A percentile compares a stretch with the other conserved stretches of the same genome.
Conservation (phyloP, 2,329 filamentous ascomycete species). For the Sordariomycetes sp. region DNA sequence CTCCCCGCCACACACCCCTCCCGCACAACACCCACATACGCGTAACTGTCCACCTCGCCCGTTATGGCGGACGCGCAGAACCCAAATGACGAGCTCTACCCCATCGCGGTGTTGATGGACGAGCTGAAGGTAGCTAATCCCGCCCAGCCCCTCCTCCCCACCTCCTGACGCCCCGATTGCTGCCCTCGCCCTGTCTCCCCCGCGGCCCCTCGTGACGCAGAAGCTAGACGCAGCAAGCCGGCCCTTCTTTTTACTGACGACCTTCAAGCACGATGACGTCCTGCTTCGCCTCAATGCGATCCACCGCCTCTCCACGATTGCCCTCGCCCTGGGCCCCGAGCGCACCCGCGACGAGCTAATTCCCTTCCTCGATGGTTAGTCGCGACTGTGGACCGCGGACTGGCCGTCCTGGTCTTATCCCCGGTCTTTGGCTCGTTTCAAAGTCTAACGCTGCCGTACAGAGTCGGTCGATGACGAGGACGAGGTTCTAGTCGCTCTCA, state of each 20-base stretch:
- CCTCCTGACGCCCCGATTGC: slow-evolving; percentile 10
- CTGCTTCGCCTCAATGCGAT: slow-evolving; percentile 96
- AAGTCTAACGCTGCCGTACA: slow-evolving; percentile 26
- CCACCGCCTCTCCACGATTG: slow-evolving; percentile 94
- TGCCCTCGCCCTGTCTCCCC: slow-evolving; percentile 6
- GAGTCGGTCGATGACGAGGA: slow-evolving; percentile 99
- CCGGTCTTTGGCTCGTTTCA: background rate
- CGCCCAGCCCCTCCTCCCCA: slow-evolving; percentile 4
- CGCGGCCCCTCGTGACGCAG: slow-evolving; percentile 3
- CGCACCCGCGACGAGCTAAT: slow-evolving; percentile 97
- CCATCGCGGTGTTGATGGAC: slow-evolving; percentile 98
- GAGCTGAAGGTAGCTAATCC: slow-evolving; percentile 72
- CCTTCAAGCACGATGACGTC: slow-evolving; percentile 87
- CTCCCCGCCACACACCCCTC: background rate
- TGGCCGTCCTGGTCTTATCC: background rate
- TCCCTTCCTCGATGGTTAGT: slow-evolving; percentile 94
- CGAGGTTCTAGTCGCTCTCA: slow-evolving; percentile 91
- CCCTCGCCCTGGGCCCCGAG: slow-evolving; percentile 87
- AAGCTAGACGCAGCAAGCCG: background rate
- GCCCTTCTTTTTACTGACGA: background rate
- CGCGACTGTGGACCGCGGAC: slow-evolving; percentile 9
- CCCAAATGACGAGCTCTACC: slow-evolving; percentile 97
- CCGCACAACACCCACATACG: slow-evolving; percentile 10
- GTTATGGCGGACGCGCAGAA: slow-evolving; percentile 80
- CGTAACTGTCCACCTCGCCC: slow-evolving; percentile 23